phyloP scores from a whole-genome alignment of 148 eudicot genomes.

The Fallopia convolvulus region DNA sequence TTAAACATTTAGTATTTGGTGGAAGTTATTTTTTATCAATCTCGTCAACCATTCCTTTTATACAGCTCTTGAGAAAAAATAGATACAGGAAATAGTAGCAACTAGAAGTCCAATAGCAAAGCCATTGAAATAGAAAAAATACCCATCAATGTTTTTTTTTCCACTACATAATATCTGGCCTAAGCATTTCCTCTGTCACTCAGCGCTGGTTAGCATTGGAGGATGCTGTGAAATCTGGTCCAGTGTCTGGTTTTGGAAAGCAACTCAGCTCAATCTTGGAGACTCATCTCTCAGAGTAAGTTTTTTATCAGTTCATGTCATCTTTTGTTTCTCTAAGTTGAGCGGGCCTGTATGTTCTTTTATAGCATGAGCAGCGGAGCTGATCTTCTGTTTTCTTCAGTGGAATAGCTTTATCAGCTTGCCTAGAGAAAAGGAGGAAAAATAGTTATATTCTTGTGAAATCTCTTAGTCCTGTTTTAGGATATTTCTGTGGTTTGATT shows the following conservation, averaged over 20 bases:
- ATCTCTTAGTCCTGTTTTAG: too few species aligned
- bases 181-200: not conserved
- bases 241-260: conserved; percentile 26
- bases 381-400: not conserved
- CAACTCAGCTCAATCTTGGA: conserved; percentile 22
- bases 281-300: conserved; percentile 21
- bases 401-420: not conserved
- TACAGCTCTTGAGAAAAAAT: too few species aligned
- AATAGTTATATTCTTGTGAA: not conserved
- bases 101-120: too few species aligned
- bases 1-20: not conserved
- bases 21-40: not conserved
- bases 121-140: not conserved
- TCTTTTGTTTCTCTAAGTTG: not conserved
- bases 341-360: not conserved
- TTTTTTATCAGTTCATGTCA: not conserved
- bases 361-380: not conserved
- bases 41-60: not conserved
- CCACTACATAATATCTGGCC: not conserved
- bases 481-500: not conserved
- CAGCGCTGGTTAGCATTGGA: conserved; percentile 24
- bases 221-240: conserved; percentile 19
- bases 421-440: not conserved
- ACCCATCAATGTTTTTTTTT: not conserved
- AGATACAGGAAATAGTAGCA: too few species aligned